Evolutionary conservation across 805 yeast species (phyloP).

Genomic region (Teunomyces tritomae): DNA sequence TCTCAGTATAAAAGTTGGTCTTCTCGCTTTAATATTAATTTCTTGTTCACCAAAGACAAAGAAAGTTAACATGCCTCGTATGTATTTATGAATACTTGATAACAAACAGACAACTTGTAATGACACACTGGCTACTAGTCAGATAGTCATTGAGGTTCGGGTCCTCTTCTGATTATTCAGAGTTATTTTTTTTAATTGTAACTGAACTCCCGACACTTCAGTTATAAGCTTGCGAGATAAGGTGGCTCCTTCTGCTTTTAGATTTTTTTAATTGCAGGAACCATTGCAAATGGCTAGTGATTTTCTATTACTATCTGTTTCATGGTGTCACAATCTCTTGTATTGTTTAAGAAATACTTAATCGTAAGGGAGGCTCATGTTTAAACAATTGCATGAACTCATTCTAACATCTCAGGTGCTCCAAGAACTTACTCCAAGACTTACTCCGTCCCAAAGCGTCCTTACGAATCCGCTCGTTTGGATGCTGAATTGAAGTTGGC

Average conservation of each 20-base stretch:
- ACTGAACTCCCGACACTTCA: slow-evolving; percentile 90
- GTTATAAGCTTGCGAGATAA: slow-evolving; percentile 37
- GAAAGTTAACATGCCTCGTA: slow-evolving; percentile 60
- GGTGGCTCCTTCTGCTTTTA: not conserved
- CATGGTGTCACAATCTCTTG: not conserved
- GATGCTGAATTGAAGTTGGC: slow-evolving; percentile 99
- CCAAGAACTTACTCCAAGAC: slow-evolving; percentile 99
- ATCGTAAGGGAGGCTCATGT: not conserved
- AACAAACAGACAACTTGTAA: not conserved
- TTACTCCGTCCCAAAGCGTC: slow-evolving; percentile 98
- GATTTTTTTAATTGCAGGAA: not conserved
- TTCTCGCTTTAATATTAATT: not conserved
- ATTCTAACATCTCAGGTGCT: slow-evolving; percentile 58
- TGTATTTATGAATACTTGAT: slow-evolving; percentile 29
- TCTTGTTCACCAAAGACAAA: slow-evolving; percentile 6
- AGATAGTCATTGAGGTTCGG: slow-evolving; percentile 57
- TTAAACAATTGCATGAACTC: not conserved
- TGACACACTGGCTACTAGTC: slow-evolving; percentile 2
- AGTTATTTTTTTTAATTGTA: slow-evolving; percentile 37
- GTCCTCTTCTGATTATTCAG: slow-evolving; percentile 48
- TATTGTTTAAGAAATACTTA: not conserved
- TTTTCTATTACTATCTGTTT: too few species aligned
- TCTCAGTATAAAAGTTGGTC: not conserved
- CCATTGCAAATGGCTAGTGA: too few species aligned
- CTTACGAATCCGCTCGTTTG: slow-evolving; percentile 98